Evolutionary conservation across 192 early-diverging fungal species (phyloP).

Genomic region (Coemansia sp.): DNA sequence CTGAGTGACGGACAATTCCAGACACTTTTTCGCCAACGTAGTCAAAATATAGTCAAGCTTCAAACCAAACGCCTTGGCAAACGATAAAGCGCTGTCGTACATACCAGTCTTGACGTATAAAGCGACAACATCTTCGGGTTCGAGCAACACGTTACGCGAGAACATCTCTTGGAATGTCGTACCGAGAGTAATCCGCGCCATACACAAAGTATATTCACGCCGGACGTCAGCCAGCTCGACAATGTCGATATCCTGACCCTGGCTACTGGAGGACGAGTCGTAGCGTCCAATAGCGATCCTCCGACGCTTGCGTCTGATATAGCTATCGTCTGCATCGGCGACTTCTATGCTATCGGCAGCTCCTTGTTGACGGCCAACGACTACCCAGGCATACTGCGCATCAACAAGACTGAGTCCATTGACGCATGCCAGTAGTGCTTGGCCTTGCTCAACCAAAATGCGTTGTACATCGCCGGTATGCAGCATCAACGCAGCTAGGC

Average conservation of each 20-base stretch:
- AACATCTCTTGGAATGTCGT: conserved; percentile 38
- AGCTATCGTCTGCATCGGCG: conserved; percentile 3
- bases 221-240: conserved; percentile 51
- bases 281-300: conserved; percentile 39
- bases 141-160: conserved; percentile 44
- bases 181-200: conserved; percentile 45
- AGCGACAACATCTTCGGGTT: conserved; percentile 42
- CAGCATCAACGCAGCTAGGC: conserved; percentile 27
- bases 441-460: conserved; percentile 36
- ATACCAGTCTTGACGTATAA: conserved; percentile 44
- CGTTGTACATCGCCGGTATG: conserved; percentile 17
- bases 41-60: conserved; percentile 33
- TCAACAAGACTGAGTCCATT: conserved; percentile 51
- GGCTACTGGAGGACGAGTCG: conserved; percentile 20
- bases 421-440: conserved; percentile 49
- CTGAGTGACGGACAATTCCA: conserved; percentile 23
- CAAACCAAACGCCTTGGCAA: conserved; percentile 32
- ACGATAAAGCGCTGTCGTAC: conserved; percentile 51
- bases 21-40: conserved; percentile 33
- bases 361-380: conserved; percentile 26
- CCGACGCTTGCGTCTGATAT: conserved; percentile 29
- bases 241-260: conserved; percentile 42
- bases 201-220: conserved; percentile 48
- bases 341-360: background rate
- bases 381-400: conserved; percentile 51